These are phyloP conservation scores for Morella rubra DNA, from an alignment of 306 rosid genomes.

Conservation along the genomic window DNA sequence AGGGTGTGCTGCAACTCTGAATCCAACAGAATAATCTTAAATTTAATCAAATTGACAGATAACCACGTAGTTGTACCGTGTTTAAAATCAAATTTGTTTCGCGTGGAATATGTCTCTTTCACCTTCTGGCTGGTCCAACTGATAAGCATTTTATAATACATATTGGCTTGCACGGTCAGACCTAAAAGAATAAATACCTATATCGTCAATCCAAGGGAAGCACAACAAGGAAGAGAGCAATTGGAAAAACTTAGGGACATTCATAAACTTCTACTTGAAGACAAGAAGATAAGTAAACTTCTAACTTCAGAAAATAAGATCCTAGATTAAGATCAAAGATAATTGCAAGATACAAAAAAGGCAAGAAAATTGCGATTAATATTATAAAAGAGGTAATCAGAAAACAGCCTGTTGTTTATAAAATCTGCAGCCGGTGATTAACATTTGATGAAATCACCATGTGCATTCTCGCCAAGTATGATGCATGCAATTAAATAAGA, in stretches of 20 bases:
- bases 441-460: neutral
- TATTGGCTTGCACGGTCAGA: constrained; percentile 85
- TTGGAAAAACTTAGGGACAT: neutral
- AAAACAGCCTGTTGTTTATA: too few relatives aligned
- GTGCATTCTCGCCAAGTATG: neutral
- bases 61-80: constrained; percentile 45
- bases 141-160: constrained; percentile 87
- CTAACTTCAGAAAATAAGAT: neutral
- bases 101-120: constrained; percentile 69
- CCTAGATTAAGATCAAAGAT: neutral
- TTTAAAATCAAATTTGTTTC: constrained; percentile 87
- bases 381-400: too few relatives aligned
- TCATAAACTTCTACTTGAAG: neutral
- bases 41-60: constrained; percentile 3
- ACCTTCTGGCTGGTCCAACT: constrained; percentile 96
- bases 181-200: constrained; percentile 49
- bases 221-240: constrained; percentile 15
- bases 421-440: neutral
- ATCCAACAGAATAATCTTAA: neutral
- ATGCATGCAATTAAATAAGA: constrained; percentile 1
- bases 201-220: constrained; percentile 24
- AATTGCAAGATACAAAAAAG: neutral
- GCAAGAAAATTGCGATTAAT: too few relatives aligned
- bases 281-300: neutral
- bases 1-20: neutral